Base-by-base conservation (phyloP, 768 basidiomycete species). In the Leccinum subgranulosum region DNA sequence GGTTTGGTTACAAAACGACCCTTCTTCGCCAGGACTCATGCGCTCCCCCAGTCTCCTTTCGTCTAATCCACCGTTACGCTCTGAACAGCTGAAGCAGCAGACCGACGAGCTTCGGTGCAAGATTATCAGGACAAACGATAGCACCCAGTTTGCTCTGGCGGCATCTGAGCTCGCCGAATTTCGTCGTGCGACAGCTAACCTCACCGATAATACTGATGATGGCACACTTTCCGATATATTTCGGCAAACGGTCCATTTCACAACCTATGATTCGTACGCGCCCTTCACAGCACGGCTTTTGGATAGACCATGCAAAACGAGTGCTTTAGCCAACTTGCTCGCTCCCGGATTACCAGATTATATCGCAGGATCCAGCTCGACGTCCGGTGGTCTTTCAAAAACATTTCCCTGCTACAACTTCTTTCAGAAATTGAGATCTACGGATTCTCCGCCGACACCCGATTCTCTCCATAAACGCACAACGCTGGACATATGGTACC, bases 301-400 rank as follows among this genome's bases (percentile, higher is more conserved):
- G 1, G 49, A 64, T 9, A 55, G 23, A 25, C 56, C 61, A 2
- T 59, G 54, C 17, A 59, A 34, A 48, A 50, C 31, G 6, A 47
- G 33, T 9, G 50, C 19, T 4, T 10, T 66, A 19, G 27, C 36
- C 23, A 17, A 67, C 29, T 27, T 64, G 7, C 53, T 66, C 33
- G 51, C 64, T 1, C 64, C 61, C 0, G 67, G 66, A 29, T 6
- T 67, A 1, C 67, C 66, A n/a, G 61, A 66, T 45, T 66, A 19
- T 27, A 52, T 67, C 3, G 46, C 19, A 8, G 23, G n/a, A 21
- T 68, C 66, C 21, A 60, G 58, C 6, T 60, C 61, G 11, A 68
- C 64, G 19, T 68, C 66, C 4, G 57, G 66, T 51, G 51, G 62
- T 11, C 8, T 33, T 8, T 1, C 57, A 17, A 63, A 68, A n/a